Conservation (phyloP, 148 eudicot species). For the Vaccinium darrowii region DNA sequence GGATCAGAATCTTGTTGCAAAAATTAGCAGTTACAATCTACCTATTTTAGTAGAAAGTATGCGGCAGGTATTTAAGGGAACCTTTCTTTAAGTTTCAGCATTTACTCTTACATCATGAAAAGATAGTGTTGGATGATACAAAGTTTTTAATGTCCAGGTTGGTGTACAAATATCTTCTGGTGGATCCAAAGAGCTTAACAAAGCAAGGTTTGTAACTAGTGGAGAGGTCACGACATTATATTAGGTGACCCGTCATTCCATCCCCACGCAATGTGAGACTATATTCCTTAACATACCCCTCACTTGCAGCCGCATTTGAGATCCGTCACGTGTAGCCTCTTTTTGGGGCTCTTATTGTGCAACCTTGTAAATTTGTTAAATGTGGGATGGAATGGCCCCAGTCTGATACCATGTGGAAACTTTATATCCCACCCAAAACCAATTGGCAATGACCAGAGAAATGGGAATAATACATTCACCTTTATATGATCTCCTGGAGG, state of each 20-base stretch:
- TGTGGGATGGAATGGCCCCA: too few species aligned
- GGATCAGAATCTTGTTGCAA: conserved; percentile 76
- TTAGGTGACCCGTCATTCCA: too few species aligned
- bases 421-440: too few species aligned
- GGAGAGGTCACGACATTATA: too few species aligned
- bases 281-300: too few species aligned
- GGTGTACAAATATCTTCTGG: conserved; percentile 23
- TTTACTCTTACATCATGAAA: background rate
- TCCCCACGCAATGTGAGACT: too few species aligned
- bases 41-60: conserved; percentile 54
- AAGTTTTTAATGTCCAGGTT: conserved; percentile 32
- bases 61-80: conserved; percentile 39
- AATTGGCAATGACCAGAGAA: background rate
- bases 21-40: conserved; percentile 76
- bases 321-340: too few species aligned
- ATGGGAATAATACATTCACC: background rate
- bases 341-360: too few species aligned
- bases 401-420: too few species aligned
- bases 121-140: background rate
- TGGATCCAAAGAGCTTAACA: conserved; percentile 43
- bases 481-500: background rate
- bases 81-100: background rate
- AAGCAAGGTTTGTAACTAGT: conserved; percentile 36
- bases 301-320: too few species aligned
- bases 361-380: too few species aligned